Conservation (phyloP, 2,329 filamentous ascomycete genomes). For the Scleromitrula shiraiana region DNA sequence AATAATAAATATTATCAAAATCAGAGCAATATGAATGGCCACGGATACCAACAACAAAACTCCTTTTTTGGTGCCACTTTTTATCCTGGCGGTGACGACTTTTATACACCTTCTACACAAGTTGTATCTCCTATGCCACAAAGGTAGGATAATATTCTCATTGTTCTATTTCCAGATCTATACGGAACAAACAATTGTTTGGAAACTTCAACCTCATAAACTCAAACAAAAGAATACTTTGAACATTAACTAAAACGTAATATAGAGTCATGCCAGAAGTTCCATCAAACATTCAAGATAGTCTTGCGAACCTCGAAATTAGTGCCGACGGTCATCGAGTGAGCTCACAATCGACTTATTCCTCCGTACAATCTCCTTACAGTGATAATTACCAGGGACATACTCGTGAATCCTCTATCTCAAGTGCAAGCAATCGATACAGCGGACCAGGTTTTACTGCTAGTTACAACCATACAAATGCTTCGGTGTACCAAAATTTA, state of each 20-base stretch:
- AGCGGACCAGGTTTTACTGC: conserved; percentile 23
- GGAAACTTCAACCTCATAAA: background rate
- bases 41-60: conserved; percentile 14
- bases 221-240: background rate
- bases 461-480: conserved; percentile 29
- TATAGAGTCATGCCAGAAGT: conserved; percentile 89
- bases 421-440: conserved; percentile 10
- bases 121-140: conserved; percentile 63
- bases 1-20: background rate
- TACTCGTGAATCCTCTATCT: conserved; percentile 11
- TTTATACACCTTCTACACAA: conserved; percentile 50
- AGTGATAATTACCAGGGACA: conserved; percentile 13
- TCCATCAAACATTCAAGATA: conserved; percentile 92
- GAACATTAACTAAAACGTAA: conserved; percentile 6
- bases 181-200: background rate
- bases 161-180: background rate
- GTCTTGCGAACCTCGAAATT: conserved; percentile 82
- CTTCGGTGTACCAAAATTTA: conserved; percentile 28
- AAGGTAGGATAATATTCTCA: conserved; percentile 38
- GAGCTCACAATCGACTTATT: conserved; percentile 20
- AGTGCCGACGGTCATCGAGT: conserved; percentile 44
- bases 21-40: conserved; percentile 11
- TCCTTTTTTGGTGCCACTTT: conserved; percentile 52
- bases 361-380: conserved; percentile 20
- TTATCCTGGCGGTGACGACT: conserved; percentile 61